phyloP scores from a whole-genome alignment of 2,329 filamentous ascomycete genomes.

The Diplocarpon rosae region DNA sequence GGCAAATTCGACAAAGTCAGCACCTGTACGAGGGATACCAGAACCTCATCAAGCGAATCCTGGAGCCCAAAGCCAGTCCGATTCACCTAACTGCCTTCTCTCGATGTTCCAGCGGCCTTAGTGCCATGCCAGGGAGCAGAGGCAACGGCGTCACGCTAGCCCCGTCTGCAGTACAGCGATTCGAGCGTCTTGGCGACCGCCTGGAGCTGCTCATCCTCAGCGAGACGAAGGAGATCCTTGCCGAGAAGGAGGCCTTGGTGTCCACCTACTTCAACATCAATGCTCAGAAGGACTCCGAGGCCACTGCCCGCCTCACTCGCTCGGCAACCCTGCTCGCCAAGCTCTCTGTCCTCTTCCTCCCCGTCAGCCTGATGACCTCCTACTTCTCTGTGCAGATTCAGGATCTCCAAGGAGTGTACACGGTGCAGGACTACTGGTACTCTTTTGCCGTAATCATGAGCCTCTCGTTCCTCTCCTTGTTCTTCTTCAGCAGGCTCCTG shows the following conservation, averaged over 20 bases:
- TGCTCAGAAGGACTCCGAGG: constrained; percentile 61
- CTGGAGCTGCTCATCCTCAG: constrained; percentile 49
- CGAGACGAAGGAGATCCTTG: constrained; percentile 51
- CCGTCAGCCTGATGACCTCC: constrained; percentile 61
- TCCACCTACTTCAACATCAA: constrained; percentile 70
- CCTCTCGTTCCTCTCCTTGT: constrained; percentile 46
- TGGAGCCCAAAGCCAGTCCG: constrained; percentile 25
- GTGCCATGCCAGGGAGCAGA: background rate
- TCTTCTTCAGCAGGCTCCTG: constrained; percentile 39
- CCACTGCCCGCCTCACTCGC: constrained; percentile 59
- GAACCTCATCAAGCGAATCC: constrained; percentile 46
- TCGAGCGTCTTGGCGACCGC: constrained; percentile 47
- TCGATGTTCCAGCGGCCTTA: background rate
- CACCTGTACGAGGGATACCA: constrained; percentile 51
- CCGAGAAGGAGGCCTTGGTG: constrained; percentile 60
- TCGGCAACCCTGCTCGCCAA: constrained; percentile 65
- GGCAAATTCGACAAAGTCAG: constrained; percentile 47
- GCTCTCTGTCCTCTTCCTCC: constrained; percentile 64
- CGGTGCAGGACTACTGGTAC: constrained; percentile 53
- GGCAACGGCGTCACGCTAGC: constrained; percentile 27
- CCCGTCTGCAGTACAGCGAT: constrained; percentile 41
- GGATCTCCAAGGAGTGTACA: constrained; percentile 45
- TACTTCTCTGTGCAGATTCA: constrained; percentile 61
- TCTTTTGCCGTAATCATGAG: constrained; percentile 53
- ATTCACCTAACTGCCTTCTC: background rate